Base-by-base conservation (phyloP, 495 filamentous ascomycete species). In the Opeltia flavorubescens region DNA sequence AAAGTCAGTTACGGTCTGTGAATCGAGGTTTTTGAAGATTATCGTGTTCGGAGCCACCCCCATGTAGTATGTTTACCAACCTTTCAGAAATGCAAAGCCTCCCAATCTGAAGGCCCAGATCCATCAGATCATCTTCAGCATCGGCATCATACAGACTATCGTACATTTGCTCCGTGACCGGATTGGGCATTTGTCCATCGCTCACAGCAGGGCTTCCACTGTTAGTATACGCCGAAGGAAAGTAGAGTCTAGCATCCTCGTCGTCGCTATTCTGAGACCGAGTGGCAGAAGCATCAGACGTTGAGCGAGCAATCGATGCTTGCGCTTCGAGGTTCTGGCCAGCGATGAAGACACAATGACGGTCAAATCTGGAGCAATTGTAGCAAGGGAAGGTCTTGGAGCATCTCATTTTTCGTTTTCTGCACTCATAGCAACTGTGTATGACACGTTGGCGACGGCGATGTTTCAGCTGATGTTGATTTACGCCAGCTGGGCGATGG, bases 31-130 rank as follows among this genome's bases (percentile, higher is more conserved):
- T n/a, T n/a, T n/a, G n/a, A n/a, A n/a, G n/a, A n/a, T n/a, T n/a
- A n/a, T n/a, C n/a, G n/a, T n/a, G n/a, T n/a, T n/a, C n/a, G n/a
- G n/a, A n/a, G n/a, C n/a, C n/a, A n/a, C n/a, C n/a, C n/a, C n/a
- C n/a, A n/a, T n/a, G n/a, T n/a, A n/a, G n/a, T n/a, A n/a, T n/a
- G n/a, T n/a, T n/a, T n/a, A n/a, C n/a, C n/a, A n/a, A 75, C 24
- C 77, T 67, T 55, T 84, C 80, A 1, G 75, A 81, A 35, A 85
- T 78, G 44, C 78, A 71, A 66, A 80, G 73, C 52, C 68, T 77
- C 11, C 80, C 80, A 45, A 83, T 65, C 50, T 72, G 70, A 35
- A 84, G 67, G 5, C 78, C 78, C 18, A 80, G 58, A 54, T 83
- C 80, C 48, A 79, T 67, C 9, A 81, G 57, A 36, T 81, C 75